A percentile compares a stretch with the other conserved stretches of the same genome.
These are phyloP conservation scores for Candida boleticola DNA, from an alignment of 805 yeast genomes.

Conservation along the genomic window DNA sequence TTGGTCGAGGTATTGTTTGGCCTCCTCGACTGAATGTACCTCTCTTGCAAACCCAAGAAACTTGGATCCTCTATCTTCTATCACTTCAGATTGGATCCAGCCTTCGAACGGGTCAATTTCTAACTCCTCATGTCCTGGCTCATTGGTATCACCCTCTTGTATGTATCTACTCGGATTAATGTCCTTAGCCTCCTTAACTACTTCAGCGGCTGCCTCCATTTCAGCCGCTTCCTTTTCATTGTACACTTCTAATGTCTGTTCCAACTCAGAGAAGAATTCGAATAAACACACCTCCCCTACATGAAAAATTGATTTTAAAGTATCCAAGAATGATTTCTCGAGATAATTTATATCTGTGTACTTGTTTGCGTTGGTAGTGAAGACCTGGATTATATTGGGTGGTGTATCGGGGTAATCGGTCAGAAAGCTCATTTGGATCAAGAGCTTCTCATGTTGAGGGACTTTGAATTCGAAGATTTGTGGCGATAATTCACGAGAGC, in stretches of 20 bases:
- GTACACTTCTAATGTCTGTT: slow-evolving; percentile 42
- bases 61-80: slow-evolving; percentile 79
- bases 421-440: slow-evolving; percentile 72
- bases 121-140: slow-evolving; percentile 5
- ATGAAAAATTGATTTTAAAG: slow-evolving; percentile 50
- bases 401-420: slow-evolving; percentile 59
- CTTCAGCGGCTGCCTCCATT: slow-evolving; percentile 12
- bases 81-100: slow-evolving; percentile 77
- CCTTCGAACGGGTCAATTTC: slow-evolving; percentile 53
- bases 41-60: slow-evolving; percentile 73
- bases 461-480: slow-evolving; percentile 46
- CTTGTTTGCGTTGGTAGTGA: slow-evolving; percentile 26
- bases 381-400: slow-evolving; percentile 65
- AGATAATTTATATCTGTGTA: slow-evolving; percentile 46
- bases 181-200: background rate
- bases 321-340: slow-evolving; percentile 45
- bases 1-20: slow-evolving; percentile 46
- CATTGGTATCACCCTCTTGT: background rate
- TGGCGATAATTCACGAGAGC: slow-evolving; percentile 34
- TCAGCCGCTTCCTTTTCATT: slow-evolving; percentile 25
- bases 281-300: slow-evolving; percentile 74
- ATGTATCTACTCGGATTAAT: slow-evolving; percentile 4
- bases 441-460: slow-evolving; percentile 62
- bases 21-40: slow-evolving; percentile 68
- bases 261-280: slow-evolving; percentile 71